phyloP scores from a whole-genome alignment of 805 yeast genomes.

The Candida sphagnicola region DNA sequence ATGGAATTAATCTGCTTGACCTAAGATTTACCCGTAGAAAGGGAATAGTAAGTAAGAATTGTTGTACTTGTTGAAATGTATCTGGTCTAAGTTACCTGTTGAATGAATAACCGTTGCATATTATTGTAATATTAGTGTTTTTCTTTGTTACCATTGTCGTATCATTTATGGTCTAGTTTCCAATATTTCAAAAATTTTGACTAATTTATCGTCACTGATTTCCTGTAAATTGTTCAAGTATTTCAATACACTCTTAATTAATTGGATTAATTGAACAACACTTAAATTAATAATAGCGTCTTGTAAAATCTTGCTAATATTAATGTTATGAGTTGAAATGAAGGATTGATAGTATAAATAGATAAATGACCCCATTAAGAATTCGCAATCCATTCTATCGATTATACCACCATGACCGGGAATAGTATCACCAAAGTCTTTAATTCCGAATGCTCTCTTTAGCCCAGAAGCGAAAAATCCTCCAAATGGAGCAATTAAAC shows the following conservation, averaged over 20 bases:
- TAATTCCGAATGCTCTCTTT: conserved; percentile 92
- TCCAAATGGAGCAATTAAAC: conserved; percentile 96
- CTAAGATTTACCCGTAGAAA: background rate
- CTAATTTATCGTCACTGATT: conserved; percentile 25
- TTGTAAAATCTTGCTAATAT: conserved; percentile 73
- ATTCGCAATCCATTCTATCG: conserved; percentile 97
- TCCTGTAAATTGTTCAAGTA: conserved; percentile 41
- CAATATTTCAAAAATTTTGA: conserved; percentile 26
- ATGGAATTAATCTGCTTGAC: background rate
- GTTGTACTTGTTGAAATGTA: conserved; percentile 1
- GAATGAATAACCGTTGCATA: background rate
- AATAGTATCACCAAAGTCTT: conserved; percentile 96
- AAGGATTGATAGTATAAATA: conserved; percentile 92
- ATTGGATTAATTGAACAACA: conserved; percentile 58
- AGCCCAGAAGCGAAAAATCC: conserved; percentile 98
- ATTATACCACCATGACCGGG: conserved; percentile 99
- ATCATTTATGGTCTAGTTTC: conserved; percentile 8
- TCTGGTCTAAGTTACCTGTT: conserved; percentile 1
- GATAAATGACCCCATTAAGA: conserved; percentile 93
- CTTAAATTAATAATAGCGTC: conserved; percentile 67
- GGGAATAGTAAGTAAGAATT: background rate
- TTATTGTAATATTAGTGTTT: too few relatives aligned
- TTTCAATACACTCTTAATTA: conserved; percentile 55
- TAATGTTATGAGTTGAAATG: conserved; percentile 66
- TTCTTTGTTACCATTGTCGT: too few relatives aligned